Percentiles rank a stretch among this genome's conserved stretches.
Evolutionary conservation across 768 basidiomycete genomes (phyloP).

Genomic region (Cyathus striatus): DNA sequence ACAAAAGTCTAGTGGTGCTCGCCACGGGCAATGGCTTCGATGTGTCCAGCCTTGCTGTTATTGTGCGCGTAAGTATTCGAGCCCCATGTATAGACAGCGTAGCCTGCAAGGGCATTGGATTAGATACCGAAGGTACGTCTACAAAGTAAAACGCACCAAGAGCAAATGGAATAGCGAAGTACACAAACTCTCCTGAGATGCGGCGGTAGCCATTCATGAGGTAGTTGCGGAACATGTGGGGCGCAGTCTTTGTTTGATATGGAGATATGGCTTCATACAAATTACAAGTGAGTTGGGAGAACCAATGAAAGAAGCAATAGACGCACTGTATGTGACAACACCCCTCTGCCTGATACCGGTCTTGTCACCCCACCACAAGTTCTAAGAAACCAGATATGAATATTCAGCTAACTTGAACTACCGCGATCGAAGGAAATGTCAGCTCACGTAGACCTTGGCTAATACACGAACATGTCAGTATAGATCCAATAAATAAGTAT

Average conservation of each 20-base stretch:
- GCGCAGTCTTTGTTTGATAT: constrained; percentile 69
- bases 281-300: constrained; percentile 2
- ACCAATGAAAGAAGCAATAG: not conserved
- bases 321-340: constrained; percentile 77
- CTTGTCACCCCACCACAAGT: constrained; percentile 87
- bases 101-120: constrained; percentile 45
- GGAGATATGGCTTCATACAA: constrained; percentile 67
- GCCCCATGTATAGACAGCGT: constrained; percentile 76
- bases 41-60: constrained; percentile 80
- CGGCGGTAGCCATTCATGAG: constrained; percentile 86
- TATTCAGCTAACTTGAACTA: not conserved
- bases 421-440: not conserved
- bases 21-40: constrained; percentile 29
- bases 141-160: constrained; percentile 53
- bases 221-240: constrained; percentile 67
- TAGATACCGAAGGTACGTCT: not conserved
- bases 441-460: constrained; percentile 83
- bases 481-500: constrained; percentile 1
- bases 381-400: constrained; percentile 41
- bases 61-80: constrained; percentile 60
- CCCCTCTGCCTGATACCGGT: constrained; percentile 66
- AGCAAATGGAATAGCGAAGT: constrained; percentile 75
- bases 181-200: constrained; percentile 65
- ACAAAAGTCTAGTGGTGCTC: constrained; percentile 34
- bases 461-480: constrained; percentile 5